Evolutionary conservation across 2,329 filamentous ascomycete genomes (phyloP).

Genomic region (Apiospora marii): DNA sequence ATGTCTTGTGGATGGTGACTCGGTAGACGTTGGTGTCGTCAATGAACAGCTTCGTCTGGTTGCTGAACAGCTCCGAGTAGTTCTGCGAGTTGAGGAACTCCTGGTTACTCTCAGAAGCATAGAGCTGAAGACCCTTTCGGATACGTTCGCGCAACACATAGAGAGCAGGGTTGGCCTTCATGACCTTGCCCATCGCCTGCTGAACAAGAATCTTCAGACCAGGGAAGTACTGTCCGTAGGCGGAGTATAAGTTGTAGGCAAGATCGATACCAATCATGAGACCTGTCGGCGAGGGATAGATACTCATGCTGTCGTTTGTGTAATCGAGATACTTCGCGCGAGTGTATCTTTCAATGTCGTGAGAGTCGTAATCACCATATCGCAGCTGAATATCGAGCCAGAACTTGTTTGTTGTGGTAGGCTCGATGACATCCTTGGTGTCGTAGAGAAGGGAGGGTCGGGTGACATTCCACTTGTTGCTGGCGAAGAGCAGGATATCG

Average conservation of each 20-base stretch:
- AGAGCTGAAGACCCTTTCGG: slow-evolving; percentile 95
- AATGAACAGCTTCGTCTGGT: slow-evolving; percentile 98
- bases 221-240: slow-evolving; percentile 98
- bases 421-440: slow-evolving; percentile 93
- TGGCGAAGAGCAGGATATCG: slow-evolving; percentile 95
- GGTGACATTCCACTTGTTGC: slow-evolving; percentile 98
- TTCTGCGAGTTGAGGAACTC: slow-evolving; percentile 99
- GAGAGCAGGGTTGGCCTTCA: slow-evolving; percentile 97
- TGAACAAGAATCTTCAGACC: slow-evolving; percentile 94
- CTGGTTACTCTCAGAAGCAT: slow-evolving; percentile 98
- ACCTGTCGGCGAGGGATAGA: slow-evolving; percentile 96
- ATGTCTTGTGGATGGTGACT: slow-evolving; percentile 99
- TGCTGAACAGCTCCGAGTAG: slow-evolving; percentile 98
- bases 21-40: slow-evolving; percentile 99
- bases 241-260: slow-evolving; percentile 97
- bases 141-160: slow-evolving; percentile 98
- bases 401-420: slow-evolving; percentile 98
- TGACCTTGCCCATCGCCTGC: slow-evolving; percentile 99
- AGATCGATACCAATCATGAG: slow-evolving; percentile 98
- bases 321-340: slow-evolving; percentile 99
- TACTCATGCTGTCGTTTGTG: slow-evolving; percentile 97
- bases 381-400: slow-evolving; percentile 97
- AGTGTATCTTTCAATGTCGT: slow-evolving; percentile 97
- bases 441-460: slow-evolving; percentile 92
- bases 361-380: slow-evolving; percentile 98